These are phyloP conservation scores for Fragaria ananassa DNA, from an alignment of 306 rosid genomes.

Conservation along the genomic window DNA sequence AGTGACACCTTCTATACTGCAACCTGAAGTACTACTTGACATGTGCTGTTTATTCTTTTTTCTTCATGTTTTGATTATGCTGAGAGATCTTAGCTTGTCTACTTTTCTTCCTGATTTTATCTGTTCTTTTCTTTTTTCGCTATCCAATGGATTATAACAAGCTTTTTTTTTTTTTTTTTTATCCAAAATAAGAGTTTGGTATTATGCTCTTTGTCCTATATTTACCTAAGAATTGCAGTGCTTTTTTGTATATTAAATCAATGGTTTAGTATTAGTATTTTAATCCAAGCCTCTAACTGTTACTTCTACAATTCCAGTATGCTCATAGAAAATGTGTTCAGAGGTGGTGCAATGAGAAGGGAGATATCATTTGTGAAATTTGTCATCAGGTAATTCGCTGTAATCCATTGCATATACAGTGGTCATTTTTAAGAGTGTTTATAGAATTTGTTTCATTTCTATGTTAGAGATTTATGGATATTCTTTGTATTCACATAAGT, in stretches of 20 bases:
- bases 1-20: not conserved
- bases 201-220: not conserved
- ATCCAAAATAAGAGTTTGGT: not conserved
- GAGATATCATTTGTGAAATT: conserved; percentile 60
- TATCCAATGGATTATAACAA: not conserved
- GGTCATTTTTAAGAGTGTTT: not conserved
- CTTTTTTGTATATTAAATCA: not conserved
- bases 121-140: not conserved
- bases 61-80: not conserved
- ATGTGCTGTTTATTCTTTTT: not conserved
- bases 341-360: conserved; percentile 71
- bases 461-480: not conserved
- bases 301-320: conserved; percentile 29
- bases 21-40: not conserved
- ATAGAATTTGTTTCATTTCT: not conserved
- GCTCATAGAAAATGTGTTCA: conserved; percentile 69
- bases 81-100: not conserved
- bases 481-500: not conserved
- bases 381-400: conserved; percentile 49
- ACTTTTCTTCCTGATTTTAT: not conserved
- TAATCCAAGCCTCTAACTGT: not conserved
- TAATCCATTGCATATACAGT: conserved; percentile 2
- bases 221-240: not conserved
- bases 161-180: too few relatives aligned
- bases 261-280: not conserved